Conservation (phyloP, 2,329 filamentous ascomycete genomes). For the Aspergillus puulaauensis region DNA sequence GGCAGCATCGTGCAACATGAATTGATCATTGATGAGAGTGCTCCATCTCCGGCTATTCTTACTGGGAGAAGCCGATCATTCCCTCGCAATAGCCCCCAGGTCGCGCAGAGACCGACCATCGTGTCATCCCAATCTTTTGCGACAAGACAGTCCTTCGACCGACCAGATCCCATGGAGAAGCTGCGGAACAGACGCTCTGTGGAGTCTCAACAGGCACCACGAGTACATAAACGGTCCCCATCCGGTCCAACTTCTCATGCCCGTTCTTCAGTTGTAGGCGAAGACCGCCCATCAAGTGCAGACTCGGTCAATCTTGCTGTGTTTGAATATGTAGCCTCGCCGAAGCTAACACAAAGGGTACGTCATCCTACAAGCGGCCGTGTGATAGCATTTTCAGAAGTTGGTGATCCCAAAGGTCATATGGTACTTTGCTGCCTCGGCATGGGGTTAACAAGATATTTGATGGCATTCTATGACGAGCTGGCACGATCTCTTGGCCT, state of each 20-base stretch:
- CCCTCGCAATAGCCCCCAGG: slow-evolving; percentile 26
- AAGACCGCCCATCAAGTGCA: slow-evolving; percentile 73
- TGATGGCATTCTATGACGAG: slow-evolving; percentile 97
- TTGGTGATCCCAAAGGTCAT: slow-evolving; percentile 86
- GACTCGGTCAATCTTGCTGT: slow-evolving; percentile 91
- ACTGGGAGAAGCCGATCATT: slow-evolving; percentile 53
- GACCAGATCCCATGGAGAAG: slow-evolving; percentile 28
- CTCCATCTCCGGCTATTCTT: slow-evolving; percentile 67
- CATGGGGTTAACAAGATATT: slow-evolving; percentile 94
- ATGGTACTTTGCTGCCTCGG: slow-evolving; percentile 96
- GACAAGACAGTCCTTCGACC: slow-evolving; percentile 30
- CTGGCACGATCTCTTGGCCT: slow-evolving; percentile 84
- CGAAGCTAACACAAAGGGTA: slow-evolving; percentile 84
- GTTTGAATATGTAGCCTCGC: slow-evolving; percentile 76
- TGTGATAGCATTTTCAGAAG: slow-evolving; percentile 92
- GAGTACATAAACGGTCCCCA: slow-evolving; percentile 38
- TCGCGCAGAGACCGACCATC: slow-evolving; percentile 28
- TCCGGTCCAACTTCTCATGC: slow-evolving; percentile 40
- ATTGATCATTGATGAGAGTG: slow-evolving; percentile 55
- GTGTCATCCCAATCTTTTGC: slow-evolving; percentile 24
- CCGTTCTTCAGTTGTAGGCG: slow-evolving; percentile 49
- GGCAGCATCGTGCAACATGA: slow-evolving; percentile 10
- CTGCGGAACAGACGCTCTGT: slow-evolving; percentile 27
- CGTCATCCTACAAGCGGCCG: slow-evolving; percentile 81
- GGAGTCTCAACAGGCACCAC: slow-evolving; percentile 28